Percentiles rank a stretch among this genome's conserved stretches.
Conservation (phyloP, 495 filamentous ascomycete genomes). For the Lindgomyces ingoldianus region DNA sequence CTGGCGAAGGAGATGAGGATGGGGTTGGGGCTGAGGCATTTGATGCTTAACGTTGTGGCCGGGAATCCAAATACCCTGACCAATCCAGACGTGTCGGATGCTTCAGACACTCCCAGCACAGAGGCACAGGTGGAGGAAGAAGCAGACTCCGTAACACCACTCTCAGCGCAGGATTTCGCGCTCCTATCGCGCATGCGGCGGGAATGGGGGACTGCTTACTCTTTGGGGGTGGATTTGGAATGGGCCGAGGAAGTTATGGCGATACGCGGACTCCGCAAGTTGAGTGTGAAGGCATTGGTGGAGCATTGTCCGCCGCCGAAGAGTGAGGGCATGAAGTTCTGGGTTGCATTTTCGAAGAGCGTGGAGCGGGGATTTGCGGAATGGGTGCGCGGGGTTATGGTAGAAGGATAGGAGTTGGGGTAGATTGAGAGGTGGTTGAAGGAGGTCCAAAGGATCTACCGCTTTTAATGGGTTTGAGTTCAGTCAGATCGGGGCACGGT, state of each 20-base stretch:
- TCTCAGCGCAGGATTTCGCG: conserved; percentile 48
- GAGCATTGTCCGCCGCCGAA: conserved; percentile 48
- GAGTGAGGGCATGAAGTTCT: conserved; percentile 51
- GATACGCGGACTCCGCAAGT: conserved; percentile 46
- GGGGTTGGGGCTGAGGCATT: conserved; percentile 27
- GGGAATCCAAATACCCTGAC: conserved; percentile 40
- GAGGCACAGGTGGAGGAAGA: conserved; percentile 31
- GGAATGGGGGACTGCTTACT: conserved; percentile 37
- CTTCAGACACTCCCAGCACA: too few species aligned
- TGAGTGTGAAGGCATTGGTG: conserved; percentile 49
- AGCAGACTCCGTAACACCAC: conserved; percentile 48
- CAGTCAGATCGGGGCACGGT: too few species aligned
- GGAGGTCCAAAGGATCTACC: too few species aligned
- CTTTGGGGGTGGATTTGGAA: conserved; percentile 42
- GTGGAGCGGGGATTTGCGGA: conserved; percentile 54
- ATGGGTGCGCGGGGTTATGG: conserved; percentile 47
- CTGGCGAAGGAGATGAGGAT: conserved; percentile 35
- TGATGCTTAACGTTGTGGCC: conserved; percentile 52
- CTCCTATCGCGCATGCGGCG: conserved; percentile 44
- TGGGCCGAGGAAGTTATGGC: conserved; percentile 48
- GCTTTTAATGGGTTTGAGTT: too few species aligned
- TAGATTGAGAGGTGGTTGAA: too few species aligned
- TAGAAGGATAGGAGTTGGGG: conserved; percentile 10
- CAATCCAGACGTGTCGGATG: neutral
- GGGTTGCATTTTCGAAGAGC: conserved; percentile 54